Evolutionary conservation across 2,329 filamentous ascomycete genomes (phyloP).

Genomic region (Monosporascus sp.): DNA sequence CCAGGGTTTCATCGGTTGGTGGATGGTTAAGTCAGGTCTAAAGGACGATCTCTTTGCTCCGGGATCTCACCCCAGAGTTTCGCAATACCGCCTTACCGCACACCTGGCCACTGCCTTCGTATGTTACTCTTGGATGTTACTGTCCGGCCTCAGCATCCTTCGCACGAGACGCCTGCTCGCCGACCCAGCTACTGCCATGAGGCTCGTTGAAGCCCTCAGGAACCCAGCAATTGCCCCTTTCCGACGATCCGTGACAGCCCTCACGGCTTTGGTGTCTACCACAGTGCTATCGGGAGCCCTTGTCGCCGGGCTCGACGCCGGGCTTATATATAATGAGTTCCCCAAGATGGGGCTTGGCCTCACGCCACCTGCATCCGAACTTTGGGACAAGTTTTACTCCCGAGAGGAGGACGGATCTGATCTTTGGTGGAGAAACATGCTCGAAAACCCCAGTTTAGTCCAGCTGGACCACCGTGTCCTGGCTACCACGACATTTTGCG

Average conservation of each 20-base stretch:
- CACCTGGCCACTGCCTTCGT: constrained; percentile 88
- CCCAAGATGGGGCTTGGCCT: constrained; percentile 87
- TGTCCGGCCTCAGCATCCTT: constrained; percentile 79
- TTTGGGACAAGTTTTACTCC: constrained; percentile 81
- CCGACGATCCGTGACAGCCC: constrained; percentile 63
- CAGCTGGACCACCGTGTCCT: constrained; percentile 94
- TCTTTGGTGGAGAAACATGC: constrained; percentile 93
- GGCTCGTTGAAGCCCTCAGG: constrained; percentile 55
- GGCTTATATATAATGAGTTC: constrained; percentile 98
- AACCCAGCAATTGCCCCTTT: constrained; percentile 66
- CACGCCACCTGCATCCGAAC: constrained; percentile 73
- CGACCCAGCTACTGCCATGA: constrained; percentile 57
- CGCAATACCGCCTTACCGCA: constrained; percentile 85
- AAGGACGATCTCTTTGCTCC: constrained; percentile 93
- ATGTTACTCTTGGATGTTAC: constrained; percentile 92
- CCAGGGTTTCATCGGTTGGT: constrained; percentile 95
- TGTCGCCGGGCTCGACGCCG: constrained; percentile 91
- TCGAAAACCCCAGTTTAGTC: constrained; percentile 93
- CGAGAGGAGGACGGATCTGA: constrained; percentile 73
- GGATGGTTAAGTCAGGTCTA: constrained; percentile 97
- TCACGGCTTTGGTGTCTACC: constrained; percentile 73
- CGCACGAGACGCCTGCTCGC: constrained; percentile 68
- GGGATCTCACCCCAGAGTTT: constrained; percentile 85
- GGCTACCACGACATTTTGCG: constrained; percentile 80
- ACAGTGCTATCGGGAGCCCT: constrained; percentile 92